A percentile compares a stretch with the other conserved stretches of the same genome.
Evolutionary conservation across 2,329 filamentous ascomycete species (phyloP).

Genomic region (Verticillium dahliae): DNA sequence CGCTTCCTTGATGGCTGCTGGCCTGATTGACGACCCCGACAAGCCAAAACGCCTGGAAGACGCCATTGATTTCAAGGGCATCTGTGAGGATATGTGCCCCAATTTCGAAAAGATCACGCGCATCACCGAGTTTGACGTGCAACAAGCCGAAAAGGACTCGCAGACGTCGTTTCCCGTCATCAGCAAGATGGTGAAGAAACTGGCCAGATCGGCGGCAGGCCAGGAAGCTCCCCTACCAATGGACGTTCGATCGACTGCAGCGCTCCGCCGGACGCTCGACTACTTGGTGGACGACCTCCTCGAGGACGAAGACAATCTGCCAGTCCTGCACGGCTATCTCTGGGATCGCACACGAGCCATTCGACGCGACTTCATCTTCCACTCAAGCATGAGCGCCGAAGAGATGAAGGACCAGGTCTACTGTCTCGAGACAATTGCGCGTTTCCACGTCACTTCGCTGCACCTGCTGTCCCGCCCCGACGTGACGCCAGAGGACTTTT

Average conservation of each 20-base stretch:
- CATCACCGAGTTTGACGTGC: conserved; percentile 55
- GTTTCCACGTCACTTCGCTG: conserved; percentile 60
- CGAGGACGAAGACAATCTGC: conserved; percentile 46
- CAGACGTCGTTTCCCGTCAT: conserved; percentile 39
- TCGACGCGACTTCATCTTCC: conserved; percentile 62
- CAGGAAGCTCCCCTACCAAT: conserved; percentile 62
- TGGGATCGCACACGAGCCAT: conserved; percentile 65
- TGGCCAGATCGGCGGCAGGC: conserved; percentile 61
- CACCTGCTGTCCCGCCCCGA: conserved; percentile 55
- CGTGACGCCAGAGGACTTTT: conserved; percentile 52
- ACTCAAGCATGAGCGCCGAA: conserved; percentile 50
- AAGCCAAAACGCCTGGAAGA: conserved; percentile 55
- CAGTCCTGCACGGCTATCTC: conserved; percentile 53
- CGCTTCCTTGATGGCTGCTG: conserved; percentile 49
- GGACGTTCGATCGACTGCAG: conserved; percentile 56
- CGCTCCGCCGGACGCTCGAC: conserved; percentile 53
- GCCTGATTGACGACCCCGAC: conserved; percentile 59
- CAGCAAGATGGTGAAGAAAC: conserved; percentile 57
- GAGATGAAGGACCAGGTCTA: conserved; percentile 56
- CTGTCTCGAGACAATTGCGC: conserved; percentile 58
- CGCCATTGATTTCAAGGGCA: conserved; percentile 61
- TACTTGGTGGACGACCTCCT: conserved; percentile 58
- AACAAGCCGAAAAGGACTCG: conserved; percentile 45
- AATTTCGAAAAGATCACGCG: conserved; percentile 59
- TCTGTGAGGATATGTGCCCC: conserved; percentile 64